Percentiles rank a stretch among this genome's conserved stretches.
These are phyloP conservation scores for Pseudoturritis turrita DNA, from an alignment of 345 rosid species.

Conservation along the genomic window DNA sequence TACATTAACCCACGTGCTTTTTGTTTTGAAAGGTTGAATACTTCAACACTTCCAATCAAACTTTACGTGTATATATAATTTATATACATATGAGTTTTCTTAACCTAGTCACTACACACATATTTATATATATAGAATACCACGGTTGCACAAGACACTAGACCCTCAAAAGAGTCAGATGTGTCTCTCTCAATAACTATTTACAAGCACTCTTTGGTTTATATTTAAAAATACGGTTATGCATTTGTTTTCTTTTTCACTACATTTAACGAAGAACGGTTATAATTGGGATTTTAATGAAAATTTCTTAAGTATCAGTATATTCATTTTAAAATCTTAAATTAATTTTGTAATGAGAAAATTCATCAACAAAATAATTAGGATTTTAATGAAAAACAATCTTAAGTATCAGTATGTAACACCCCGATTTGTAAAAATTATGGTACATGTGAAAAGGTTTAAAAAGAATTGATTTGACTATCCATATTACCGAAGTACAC, in stretches of 20 bases:
- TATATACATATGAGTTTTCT: background rate
- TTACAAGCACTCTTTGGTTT: background rate
- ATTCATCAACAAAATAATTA: too few relatives aligned
- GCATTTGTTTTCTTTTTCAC: background rate
- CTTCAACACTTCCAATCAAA: background rate
- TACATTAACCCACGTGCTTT: slow-evolving; percentile 19
- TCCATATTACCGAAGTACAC: too few relatives aligned
- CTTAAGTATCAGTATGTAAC: too few relatives aligned
- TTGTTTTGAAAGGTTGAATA: background rate
- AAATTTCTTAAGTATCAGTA: too few relatives aligned
- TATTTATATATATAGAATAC: background rate
- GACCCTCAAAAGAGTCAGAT: background rate
- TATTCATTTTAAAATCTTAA: too few relatives aligned
- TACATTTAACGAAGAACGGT: too few relatives aligned
- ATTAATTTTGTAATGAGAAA: too few relatives aligned
- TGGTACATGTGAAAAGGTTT: too few relatives aligned
- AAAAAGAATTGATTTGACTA: too few relatives aligned
- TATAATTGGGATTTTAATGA: too few relatives aligned
- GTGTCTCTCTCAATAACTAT: background rate
- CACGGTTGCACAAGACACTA: background rate
- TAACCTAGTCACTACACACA: background rate
- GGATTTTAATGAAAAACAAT: too few relatives aligned
- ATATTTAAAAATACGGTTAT: background rate
- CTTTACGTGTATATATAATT: background rate
- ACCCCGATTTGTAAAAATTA: too few relatives aligned